Conservation (phyloP, 2,329 filamentous ascomycete genomes). For the Fusarium sp. region DNA sequence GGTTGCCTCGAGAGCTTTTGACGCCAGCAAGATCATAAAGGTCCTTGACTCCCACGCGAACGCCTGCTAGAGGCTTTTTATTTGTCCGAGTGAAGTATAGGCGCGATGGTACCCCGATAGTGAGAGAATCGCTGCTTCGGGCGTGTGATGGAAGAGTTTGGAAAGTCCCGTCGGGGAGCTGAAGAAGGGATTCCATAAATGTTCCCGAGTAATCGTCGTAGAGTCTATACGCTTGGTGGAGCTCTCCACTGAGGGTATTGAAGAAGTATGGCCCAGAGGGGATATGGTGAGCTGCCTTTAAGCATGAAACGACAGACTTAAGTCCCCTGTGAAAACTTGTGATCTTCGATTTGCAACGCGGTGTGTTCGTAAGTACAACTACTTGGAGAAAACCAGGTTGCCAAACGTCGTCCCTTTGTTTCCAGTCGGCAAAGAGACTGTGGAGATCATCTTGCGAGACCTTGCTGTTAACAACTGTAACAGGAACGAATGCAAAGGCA, state of each 20-base stretch:
- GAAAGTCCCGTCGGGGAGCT: neutral
- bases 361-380: neutral
- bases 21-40: slow-evolving; percentile 27
- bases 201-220: slow-evolving; percentile 1
- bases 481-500: neutral
- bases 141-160: slow-evolving; percentile 1
- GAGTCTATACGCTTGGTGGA: neutral
- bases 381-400: neutral
- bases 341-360: neutral
- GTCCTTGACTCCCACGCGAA: slow-evolving; percentile 31
- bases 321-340: neutral
- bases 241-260: fast-evolving
- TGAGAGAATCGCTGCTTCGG: neutral
- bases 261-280: neutral
- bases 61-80: neutral
- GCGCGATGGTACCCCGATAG: slow-evolving; percentile 8
- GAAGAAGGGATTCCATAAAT: neutral
- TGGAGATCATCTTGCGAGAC: fast-evolving
- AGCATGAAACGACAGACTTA: neutral
- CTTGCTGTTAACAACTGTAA: neutral
- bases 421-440: neutral
- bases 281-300: fast-evolving
- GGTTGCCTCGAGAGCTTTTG: slow-evolving; percentile 22
- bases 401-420: neutral
- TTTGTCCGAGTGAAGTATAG: slow-evolving; percentile 6